These are phyloP conservation scores for Takashimella koratensis DNA, from an alignment of 1,284 basidiomycete genomes.

Conservation along the genomic window DNA sequence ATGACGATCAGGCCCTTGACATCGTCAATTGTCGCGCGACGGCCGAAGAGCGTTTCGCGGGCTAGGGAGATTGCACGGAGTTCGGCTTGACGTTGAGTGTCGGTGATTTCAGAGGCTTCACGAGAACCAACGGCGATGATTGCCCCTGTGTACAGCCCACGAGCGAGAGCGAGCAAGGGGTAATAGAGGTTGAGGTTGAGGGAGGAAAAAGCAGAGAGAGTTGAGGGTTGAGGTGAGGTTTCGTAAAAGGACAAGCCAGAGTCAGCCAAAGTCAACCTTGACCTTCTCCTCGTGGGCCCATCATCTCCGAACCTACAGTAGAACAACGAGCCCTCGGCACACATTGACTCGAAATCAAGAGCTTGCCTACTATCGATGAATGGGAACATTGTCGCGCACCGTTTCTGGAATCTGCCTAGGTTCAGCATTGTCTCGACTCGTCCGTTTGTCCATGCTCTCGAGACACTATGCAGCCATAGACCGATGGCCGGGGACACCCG, in stretches of 20 bases:
- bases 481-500: too few species aligned
- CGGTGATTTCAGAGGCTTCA: conserved; percentile 5
- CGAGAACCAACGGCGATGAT: conserved; percentile 7
- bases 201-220: not conserved
- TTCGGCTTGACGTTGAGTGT: conserved; percentile 1
- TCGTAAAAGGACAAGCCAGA: too few species aligned
- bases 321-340: not conserved
- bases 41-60: conserved; percentile 4
- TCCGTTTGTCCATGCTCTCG: too few species aligned
- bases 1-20: conserved; percentile 6
- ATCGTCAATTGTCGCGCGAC: conserved; percentile 5
- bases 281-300: too few species aligned
- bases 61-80: not conserved
- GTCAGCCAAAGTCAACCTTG: too few species aligned
- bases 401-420: not conserved
- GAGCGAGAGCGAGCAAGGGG: not conserved
- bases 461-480: too few species aligned
- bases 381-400: conserved; percentile 2
- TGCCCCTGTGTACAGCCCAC: too few species aligned
- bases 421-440: not conserved
- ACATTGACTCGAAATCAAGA: not conserved
- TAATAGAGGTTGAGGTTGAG: not conserved
- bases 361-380: conserved; percentile 1
- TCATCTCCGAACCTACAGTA: too few species aligned
- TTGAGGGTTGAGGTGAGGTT: too few species aligned